Evolutionary conservation across 441 rosid genomes (phyloP), one percentile per base, ranked within the genome.

Genomic region (Flueggea neowawraea): DNA sequence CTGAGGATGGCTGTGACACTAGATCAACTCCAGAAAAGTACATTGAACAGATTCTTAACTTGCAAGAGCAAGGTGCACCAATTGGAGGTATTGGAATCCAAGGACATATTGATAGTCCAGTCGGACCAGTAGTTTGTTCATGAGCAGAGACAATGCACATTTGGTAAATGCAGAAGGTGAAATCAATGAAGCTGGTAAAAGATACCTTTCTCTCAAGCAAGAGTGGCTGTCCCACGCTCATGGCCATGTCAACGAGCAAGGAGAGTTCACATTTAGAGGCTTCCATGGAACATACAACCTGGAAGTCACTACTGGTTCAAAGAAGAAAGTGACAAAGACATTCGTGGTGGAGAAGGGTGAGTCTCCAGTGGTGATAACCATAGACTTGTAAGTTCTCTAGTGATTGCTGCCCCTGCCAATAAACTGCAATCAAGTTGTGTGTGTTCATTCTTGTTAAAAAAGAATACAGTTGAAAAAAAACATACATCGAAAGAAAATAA

Each of bases 31-130:
- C 96, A 0, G 93, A 90, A 12, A 88, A 77, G 79, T 90, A 88
- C 62, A 81, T 80, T 13, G 73, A 79, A 32, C 90, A 78, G 1
- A 77, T 90, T 55, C 81, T 87, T 55, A 73, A 71, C 69, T 67
- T 94, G 73, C 93, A 88, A 68, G 88, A 78, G 15, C 90, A 84
- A 71, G 97, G 95, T 57, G 98, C 98, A 16, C 71, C 89, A 0
- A 80, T 90, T 4, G 96, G 94, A 48, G 98, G 96, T 5, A 84
- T 94, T 11, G 97, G 98, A 54, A 79, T 94, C 47, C 97, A 94
- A 72, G 97, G 96, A 56, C 97, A 90, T 32, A 86, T 94, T 17
- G 91, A 89, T 57, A 80, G 78, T 61, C 98, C 96, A 0, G 91
- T 91, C 1, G 99, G 99, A 55, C 69, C 91, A 1, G 58, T 89